Percentiles rank a stretch among this genome's conserved stretches.
These are phyloP conservation scores for Claviceps africana DNA, from an alignment of 2,329 filamentous ascomycete species.

Conservation along the genomic window DNA sequence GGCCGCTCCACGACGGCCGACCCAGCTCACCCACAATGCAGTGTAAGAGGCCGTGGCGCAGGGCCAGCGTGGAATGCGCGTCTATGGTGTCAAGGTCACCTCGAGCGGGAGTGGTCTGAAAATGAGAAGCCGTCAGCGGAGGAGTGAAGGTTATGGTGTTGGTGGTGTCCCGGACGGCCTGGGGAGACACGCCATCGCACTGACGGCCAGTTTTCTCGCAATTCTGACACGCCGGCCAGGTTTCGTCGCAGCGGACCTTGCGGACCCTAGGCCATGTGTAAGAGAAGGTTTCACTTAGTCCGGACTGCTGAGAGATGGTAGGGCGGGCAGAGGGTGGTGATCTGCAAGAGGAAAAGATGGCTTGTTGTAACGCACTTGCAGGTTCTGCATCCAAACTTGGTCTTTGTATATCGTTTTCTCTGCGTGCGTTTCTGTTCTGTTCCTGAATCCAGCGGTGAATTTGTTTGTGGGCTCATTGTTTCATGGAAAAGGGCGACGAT, in stretches of 20 bases:
- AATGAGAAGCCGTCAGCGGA: conserved; percentile 8
- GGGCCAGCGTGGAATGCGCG: conserved; percentile 2
- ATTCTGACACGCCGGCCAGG: conserved; percentile 8
- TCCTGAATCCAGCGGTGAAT: background rate
- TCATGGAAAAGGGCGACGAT: background rate
- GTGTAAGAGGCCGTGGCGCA: conserved; percentile 6
- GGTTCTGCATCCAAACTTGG: conserved; percentile 3
- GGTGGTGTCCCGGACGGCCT: background rate
- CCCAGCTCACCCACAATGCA: conserved; percentile 7
- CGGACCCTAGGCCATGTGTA: conserved; percentile 5
- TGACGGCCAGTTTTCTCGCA: conserved; percentile 7
- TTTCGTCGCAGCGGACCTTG: conserved; percentile 10
- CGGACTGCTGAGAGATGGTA: too few relatives aligned
- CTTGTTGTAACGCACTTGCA: conserved; percentile 1
- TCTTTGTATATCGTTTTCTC: conserved; percentile 3
- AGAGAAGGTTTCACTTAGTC: background rate
- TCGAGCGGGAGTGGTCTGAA: conserved; percentile 2
- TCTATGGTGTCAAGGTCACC: background rate
- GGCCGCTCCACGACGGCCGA: conserved; percentile 4
- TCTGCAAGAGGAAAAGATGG: background rate
- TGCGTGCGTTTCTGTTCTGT: background rate
- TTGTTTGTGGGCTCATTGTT: background rate
- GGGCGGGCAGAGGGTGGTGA: background rate
- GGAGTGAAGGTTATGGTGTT: conserved; percentile 9
- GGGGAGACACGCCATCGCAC: conserved; percentile 8